phyloP scores from a whole-genome alignment of 495 filamentous ascomycete species.

The Paragyromitra xinjiangensis region DNA sequence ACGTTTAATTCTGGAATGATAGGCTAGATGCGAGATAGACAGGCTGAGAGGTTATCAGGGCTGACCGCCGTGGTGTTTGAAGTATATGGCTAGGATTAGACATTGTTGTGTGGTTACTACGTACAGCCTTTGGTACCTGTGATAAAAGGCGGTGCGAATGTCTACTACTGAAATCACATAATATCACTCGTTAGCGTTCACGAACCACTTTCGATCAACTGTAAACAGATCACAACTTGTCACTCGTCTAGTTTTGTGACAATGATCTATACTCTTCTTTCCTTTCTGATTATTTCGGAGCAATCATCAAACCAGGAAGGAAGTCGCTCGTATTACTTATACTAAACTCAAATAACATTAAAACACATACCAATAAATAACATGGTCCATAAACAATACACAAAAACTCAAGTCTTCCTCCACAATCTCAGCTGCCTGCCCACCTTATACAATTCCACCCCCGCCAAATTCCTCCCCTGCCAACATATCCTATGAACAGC shows the following conservation, averaged over 20 bases:
- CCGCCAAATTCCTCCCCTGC: slow-evolving; percentile 6
- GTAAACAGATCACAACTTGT: too few relatives aligned
- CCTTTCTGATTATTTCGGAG: not conserved
- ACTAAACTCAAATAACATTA: not conserved
- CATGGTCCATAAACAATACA: not conserved
- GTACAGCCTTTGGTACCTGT: too few relatives aligned
- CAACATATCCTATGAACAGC: slow-evolving; percentile 10
- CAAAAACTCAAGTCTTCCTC: slow-evolving; percentile 3
- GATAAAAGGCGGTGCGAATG: not conserved
- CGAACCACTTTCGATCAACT: too few relatives aligned
- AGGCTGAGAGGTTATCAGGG: too few relatives aligned
- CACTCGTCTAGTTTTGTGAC: too few relatives aligned
- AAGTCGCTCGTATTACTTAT: not conserved
- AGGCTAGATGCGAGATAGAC: too few relatives aligned
- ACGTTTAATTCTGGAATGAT: too few relatives aligned
- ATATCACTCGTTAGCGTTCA: not conserved
- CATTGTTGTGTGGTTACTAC: too few relatives aligned
- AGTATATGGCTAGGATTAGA: too few relatives aligned
- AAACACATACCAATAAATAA: not conserved
- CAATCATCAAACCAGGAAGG: not conserved
- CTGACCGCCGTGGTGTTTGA: too few relatives aligned
- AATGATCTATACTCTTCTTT: not conserved
- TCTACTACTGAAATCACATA: not conserved
- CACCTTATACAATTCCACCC: slow-evolving; percentile 1
- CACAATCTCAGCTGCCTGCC: slow-evolving; percentile 8